Base-by-base conservation (phyloP, 1,284 basidiomycete genomes). In the Cryptococcus depauperatus region DNA sequence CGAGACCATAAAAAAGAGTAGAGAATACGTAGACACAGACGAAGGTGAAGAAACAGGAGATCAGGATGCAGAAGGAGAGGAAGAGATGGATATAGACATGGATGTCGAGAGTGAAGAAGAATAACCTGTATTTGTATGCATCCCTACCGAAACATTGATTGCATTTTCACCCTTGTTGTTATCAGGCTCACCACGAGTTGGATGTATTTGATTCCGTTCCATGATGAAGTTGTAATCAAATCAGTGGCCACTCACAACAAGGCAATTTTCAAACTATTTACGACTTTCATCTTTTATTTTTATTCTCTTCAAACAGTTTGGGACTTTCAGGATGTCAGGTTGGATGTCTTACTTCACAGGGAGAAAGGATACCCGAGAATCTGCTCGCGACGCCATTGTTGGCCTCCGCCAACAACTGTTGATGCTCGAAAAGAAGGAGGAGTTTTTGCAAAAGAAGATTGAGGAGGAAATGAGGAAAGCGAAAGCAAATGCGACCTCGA, bases 351-450 rank as follows among this genome's bases (percentile, higher is more conserved):
- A 74, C 48, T 68, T 67, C 30, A 71, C 69, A 65, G 81, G 81
- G 37, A 77, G 80, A 57, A 81, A 81, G 65, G 85, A 91, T 67
- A 75, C 84, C 27, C 85, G 85, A 68, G 79, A 83, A 69, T 75
- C 79, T 28, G 82, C 87, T 28, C 78, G 87, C 58, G 85, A 90
- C 66, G 85, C 90, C 38, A 93, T 93, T 67, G 84, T 93, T 50
- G 77, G 74, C 27, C 76, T 93, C 58, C 79, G 90, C 59, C 82
- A 89, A 71, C 85, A 91, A 67, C 77, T 92, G 52, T 81, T 92
- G 71, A 85, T 96, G 82, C 83, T 98, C 58, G 91, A 97, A 79
- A 99, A 97, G 87, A 96, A 96, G 77, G 95, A 98, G 75, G 92
- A 97, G 72, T 78, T 88, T 72, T 75, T 97, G 55, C 83, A 86